Base-by-base conservation (phyloP, 495 filamentous ascomycete genomes). In the Cladorrhinum samala region DNA sequence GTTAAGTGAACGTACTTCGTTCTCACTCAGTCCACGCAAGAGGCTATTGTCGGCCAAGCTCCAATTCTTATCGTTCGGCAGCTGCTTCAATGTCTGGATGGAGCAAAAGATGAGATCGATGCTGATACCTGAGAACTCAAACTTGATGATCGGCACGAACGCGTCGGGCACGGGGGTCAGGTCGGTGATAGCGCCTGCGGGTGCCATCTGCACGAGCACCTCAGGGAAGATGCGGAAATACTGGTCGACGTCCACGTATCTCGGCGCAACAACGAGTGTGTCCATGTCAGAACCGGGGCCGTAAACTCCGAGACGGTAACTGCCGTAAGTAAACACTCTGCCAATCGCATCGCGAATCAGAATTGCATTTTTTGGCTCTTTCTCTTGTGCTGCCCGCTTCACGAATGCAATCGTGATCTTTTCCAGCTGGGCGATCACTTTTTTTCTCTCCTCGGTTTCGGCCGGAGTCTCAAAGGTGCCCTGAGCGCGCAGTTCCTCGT, bases 261-360 rank as follows among this genome's bases (percentile, higher is more conserved):
- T 89, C 16, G 93, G 93, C 23, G 83, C 90, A 24, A 95, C 85
- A 37, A 96, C 81, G 16, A 98, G 82, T 14, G 93, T 97, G 72
- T 98, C 93, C 60, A 98, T 96, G 82, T 98, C 93, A 30, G 94
- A 96, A 42, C 88, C 89, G 47, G 93, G 93, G 2, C 91, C 91
- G 72, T 91, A 96, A 40, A 95, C 93, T 39, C 94, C 94, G 8
- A 98, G 73, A 23, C 89, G 82, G 68, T 88, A 98, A 71, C 94
- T 97, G 48, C 93, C 93, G 69, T 87, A 98, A 0, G 94, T 91
- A 65, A 92, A 95, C 38, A 98, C 83, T 70, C 91, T 89, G 36
- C 91, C 94, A 40, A 90, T 89, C 1, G 89, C 84, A 52, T 83
- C 80, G 39, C 91, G 86, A 21, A 94, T 80, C 14, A 89, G 77